A percentile compares a stretch with the other conserved stretches of the same genome.
Conservation (phyloP, 2,329 filamentous ascomycete genomes). For the Alternaria novae-zelandiae region DNA sequence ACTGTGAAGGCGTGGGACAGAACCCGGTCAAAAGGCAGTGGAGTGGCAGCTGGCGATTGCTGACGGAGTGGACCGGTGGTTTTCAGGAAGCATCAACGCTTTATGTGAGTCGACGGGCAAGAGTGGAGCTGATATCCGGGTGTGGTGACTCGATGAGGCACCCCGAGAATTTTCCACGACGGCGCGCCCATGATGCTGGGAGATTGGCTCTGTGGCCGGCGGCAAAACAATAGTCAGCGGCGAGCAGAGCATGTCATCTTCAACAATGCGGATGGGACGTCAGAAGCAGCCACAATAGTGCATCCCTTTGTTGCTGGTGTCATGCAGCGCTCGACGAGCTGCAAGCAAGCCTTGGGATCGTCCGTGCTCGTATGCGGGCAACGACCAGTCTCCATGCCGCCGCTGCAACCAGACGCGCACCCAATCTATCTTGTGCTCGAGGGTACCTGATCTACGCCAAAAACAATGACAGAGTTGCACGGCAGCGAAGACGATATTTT, state of each 20-base stretch:
- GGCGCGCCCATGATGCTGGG: conserved; percentile 23
- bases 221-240: conserved; percentile 15
- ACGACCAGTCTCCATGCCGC: background rate
- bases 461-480: conserved; percentile 16
- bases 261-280: conserved; percentile 6
- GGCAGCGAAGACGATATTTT: background rate
- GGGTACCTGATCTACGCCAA: conserved; percentile 8
- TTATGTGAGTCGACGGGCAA: conserved; percentile 32
- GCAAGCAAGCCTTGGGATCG: conserved; percentile 5
- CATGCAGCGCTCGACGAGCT: conserved; percentile 20
- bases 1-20: conserved; percentile 7
- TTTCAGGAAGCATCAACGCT: conserved; percentile 20
- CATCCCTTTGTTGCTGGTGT: conserved; percentile 15
- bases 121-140: conserved; percentile 34
- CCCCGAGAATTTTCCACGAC: conserved; percentile 30
- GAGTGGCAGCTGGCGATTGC: background rate
- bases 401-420: background rate
- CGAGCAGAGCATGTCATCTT: conserved; percentile 19
- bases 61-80: conserved; percentile 5
- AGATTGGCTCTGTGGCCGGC: conserved; percentile 21
- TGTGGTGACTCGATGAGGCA: conserved; percentile 36
- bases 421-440: background rate
- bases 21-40: conserved; percentile 5
- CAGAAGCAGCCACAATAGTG: conserved; percentile 16
- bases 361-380: conserved; percentile 18